Percentiles rank a stretch among this genome's conserved stretches.
Conservation (phyloP, 208 protist genomes). For the Crithidia bombi region DNA sequence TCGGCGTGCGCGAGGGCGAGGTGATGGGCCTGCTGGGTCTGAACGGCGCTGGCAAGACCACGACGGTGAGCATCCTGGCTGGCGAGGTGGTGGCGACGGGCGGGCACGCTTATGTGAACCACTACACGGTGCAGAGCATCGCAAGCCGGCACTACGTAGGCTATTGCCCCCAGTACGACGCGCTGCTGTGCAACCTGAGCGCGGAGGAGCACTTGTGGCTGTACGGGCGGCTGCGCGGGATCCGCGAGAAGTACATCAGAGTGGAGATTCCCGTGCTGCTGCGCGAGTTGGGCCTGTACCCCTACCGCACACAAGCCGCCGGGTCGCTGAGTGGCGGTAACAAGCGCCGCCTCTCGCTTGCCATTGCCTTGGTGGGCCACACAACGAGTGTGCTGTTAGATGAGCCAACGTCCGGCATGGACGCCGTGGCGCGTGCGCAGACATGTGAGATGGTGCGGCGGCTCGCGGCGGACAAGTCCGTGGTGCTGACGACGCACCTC, state of each 20-base stretch:
- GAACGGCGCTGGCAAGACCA: constrained; percentile 94
- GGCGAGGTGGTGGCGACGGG: constrained; percentile 72
- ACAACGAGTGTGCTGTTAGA: constrained; percentile 84
- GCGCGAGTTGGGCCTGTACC: constrained; percentile 54
- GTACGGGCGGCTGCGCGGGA: constrained; percentile 79
- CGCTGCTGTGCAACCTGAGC: constrained; percentile 93
- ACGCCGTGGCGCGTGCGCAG: constrained; percentile 71
- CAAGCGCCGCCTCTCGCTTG: constrained; percentile 86
- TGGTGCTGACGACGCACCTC: constrained; percentile 88
- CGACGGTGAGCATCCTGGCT: constrained; percentile 82
- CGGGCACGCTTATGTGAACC: constrained; percentile 75
- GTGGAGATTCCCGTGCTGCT: constrained; percentile 57
- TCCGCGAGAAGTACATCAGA: constrained; percentile 50
- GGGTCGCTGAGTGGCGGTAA: constrained; percentile 83
- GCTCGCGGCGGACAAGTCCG: constrained; percentile 60
- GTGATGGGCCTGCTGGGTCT: constrained; percentile 89
- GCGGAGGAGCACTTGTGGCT: constrained; percentile 91
- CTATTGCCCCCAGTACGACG: constrained; percentile 96
- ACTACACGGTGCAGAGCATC: constrained; percentile 40
- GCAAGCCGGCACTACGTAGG: constrained; percentile 74
- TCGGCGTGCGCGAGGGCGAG: constrained; percentile 81
- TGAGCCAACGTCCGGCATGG: constrained; percentile 92
- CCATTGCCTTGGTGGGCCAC: constrained; percentile 88
- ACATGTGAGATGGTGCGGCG: constrained; percentile 81
- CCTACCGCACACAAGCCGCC: constrained; percentile 43